A percentile compares a stretch with the other conserved stretches of the same genome.
Evolutionary conservation across 1,139 yeast genomes (phyloP).

Genomic region (Saccharomycopsis hybrid): DNA sequence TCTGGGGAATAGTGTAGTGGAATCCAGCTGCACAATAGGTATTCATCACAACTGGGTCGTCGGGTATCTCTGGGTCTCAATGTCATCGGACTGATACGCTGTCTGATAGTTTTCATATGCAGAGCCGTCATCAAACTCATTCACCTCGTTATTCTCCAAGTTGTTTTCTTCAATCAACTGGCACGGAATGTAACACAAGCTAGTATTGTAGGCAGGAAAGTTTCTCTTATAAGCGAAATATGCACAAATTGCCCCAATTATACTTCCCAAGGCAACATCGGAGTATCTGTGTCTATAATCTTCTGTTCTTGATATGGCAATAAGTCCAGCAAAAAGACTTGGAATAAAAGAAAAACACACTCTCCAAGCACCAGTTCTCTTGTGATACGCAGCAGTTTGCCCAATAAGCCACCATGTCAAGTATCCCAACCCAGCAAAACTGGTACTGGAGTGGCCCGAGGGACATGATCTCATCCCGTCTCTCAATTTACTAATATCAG

Average conservation of each 20-base stretch:
- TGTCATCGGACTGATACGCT: conserved; percentile 1
- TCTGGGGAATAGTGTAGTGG: no score
- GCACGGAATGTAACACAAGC: conserved; percentile 19
- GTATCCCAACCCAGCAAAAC: conserved; percentile 63
- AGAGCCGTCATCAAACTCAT: conserved; percentile 10
- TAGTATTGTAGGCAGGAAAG: conserved; percentile 32
- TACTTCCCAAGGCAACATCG: conserved; percentile 56
- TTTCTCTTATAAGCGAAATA: conserved; percentile 40
- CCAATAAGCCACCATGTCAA: conserved; percentile 58
- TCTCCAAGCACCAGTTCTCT: conserved; percentile 33
- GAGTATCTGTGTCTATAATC: conserved; percentile 75
- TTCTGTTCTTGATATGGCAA: conserved; percentile 57
- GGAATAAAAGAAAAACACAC: conserved; percentile 32
- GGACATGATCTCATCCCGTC: conserved; percentile 83
- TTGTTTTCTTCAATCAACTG: conserved; percentile 17
- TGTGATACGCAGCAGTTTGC: conserved; percentile 39
- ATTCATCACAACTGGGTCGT: no score
- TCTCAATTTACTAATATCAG: conserved; percentile 29
- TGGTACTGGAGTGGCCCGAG: conserved; percentile 69
- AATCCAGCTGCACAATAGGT: no score
- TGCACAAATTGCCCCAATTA: conserved; percentile 43
- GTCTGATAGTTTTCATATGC: conserved; percentile 2
- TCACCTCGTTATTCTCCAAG: conserved; percentile 12
- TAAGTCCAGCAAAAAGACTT: conserved; percentile 39
- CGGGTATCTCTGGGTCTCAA: conserved; percentile 4